Percentiles rank a stretch among this genome's conserved stretches.
These are phyloP conservation scores for Scleromitrula shiraiana DNA, from an alignment of 2,329 filamentous ascomycete genomes.

Conservation along the genomic window DNA sequence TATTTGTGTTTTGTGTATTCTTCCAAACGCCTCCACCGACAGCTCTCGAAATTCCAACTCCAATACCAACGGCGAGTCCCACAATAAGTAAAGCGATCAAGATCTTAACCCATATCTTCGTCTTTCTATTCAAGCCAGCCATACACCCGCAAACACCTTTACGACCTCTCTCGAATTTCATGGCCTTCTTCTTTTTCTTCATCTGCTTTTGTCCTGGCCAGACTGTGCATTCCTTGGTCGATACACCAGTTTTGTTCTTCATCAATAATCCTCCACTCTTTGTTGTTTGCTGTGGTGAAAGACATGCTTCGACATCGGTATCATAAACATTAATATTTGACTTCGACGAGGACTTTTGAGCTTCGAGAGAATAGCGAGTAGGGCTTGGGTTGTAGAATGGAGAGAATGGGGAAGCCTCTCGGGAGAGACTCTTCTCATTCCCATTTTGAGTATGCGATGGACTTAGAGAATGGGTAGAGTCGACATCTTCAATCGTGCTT, in stretches of 20 bases:
- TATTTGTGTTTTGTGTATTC: conserved; percentile 24
- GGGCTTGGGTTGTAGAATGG: conserved; percentile 17
- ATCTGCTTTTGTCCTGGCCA: conserved; percentile 55
- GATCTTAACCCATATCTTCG: conserved; percentile 47
- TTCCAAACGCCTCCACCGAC: conserved; percentile 52
- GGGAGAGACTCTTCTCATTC: conserved; percentile 12
- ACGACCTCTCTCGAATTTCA: conserved; percentile 49
- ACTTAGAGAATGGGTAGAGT: conserved; percentile 12
- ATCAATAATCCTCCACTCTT: background rate
- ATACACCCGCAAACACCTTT: conserved; percentile 43
- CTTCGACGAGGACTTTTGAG: conserved; percentile 18
- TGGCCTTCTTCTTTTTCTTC: conserved; percentile 50
- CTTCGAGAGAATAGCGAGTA: conserved; percentile 16
- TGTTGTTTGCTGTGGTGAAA: conserved; percentile 7
- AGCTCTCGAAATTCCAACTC: conserved; percentile 53
- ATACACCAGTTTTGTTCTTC: background rate
- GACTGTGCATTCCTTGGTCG: conserved; percentile 40
- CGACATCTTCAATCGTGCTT: conserved; percentile 53
- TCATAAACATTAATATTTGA: conserved; percentile 16
- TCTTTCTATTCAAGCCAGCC: conserved; percentile 45
- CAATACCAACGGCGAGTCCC: conserved; percentile 46
- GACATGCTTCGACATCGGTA: conserved; percentile 19
- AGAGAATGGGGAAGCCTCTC: conserved; percentile 14
- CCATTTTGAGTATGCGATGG: conserved; percentile 3
- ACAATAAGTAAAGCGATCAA: conserved; percentile 44